Evolutionary conservation across 805 yeast genomes (phyloP), one percentile per base, ranked within the genome.

Genomic region (Metschnikowia koreensis): DNA sequence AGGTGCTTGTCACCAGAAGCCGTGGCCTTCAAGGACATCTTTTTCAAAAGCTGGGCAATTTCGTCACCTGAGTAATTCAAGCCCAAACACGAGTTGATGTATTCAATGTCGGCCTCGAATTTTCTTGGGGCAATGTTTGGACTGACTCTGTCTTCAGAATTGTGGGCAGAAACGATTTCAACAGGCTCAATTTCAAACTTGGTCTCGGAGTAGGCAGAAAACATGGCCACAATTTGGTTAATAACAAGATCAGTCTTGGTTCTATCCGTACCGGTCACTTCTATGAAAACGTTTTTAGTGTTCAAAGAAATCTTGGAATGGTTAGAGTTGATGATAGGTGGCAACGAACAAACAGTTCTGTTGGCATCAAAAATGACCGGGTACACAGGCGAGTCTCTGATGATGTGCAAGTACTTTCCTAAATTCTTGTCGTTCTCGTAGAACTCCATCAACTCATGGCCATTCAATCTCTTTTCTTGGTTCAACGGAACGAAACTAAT

Each of bases 271-370:
- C 96, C 99, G 15, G 98, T 93, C 52, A 90, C 82, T 60, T 94
- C 99, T 62, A 94, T 84, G 69, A 93, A 90, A 55, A 96, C 88
- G 64, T 94, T 92, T 60, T 75, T 84, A 55, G 99, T 93, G 52
- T 89, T 79, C 57, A 91, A 71, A 16, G 94, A 77, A 63, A 94
- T 89, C 75, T 96, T 96, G 47, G 96, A 86, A 66, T 80, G 88
- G 65, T 94, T 86, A 38, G 96, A 87, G 76, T 94, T 94, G 76
- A 94, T 96, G 66, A 94, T 87, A 58, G 99, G 99, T 47, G 99
- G 99, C 77, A 94, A 73, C 7, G 98, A 92, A 63, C 96, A 86
- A 48, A 94, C 94, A 8, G 81, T 79, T 63, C 85, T 81, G 40
- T 83, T 77, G 52, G 85, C 70, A 71, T 94, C 99, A 62, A 84